Conservation (phyloP, 2,329 filamentous ascomycete genomes). For the Neobulgaria alba region DNA sequence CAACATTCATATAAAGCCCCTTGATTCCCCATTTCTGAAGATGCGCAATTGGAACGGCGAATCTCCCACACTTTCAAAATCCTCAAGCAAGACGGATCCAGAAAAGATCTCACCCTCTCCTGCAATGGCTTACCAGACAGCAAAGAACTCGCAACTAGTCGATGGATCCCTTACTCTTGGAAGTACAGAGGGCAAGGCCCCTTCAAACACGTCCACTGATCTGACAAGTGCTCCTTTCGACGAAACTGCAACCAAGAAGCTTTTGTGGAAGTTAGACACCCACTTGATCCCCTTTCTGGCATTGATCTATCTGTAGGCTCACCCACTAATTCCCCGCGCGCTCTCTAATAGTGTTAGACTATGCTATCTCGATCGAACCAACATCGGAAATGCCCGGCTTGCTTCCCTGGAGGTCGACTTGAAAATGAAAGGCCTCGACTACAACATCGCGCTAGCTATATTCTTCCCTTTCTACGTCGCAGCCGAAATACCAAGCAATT, state of each 20-base stretch:
- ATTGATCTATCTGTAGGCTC: slow-evolving; percentile 40
- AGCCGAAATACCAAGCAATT: slow-evolving; percentile 28
- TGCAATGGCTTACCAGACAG: too few relatives aligned
- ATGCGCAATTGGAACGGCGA: slow-evolving; percentile 9
- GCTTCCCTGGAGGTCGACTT: slow-evolving; percentile 28
- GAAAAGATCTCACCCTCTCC: too few relatives aligned
- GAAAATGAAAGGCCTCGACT: slow-evolving; percentile 25
- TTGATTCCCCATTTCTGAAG: background rate
- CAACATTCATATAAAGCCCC: background rate
- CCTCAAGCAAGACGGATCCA: background rate
- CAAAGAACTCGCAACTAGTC: too few relatives aligned
- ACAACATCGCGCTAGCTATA: slow-evolving; percentile 28
- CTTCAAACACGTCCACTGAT: background rate
- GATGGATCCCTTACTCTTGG: too few relatives aligned
- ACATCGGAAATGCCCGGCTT: slow-evolving; percentile 27
- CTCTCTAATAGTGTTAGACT: slow-evolving; percentile 19
- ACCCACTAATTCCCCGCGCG: background rate
- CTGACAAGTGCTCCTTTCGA: slow-evolving; percentile 16
- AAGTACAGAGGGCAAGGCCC: too few relatives aligned
- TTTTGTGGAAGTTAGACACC: slow-evolving; percentile 23
- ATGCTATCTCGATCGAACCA: slow-evolving; percentile 26
- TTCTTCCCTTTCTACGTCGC: slow-evolving; percentile 24
- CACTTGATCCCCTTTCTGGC: slow-evolving; percentile 35
- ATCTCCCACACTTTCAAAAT: background rate
- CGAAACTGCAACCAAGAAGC: slow-evolving; percentile 13